Conservation (phyloP, 2,329 filamentous ascomycete genomes). For the Colletotrichum acutatum region DNA sequence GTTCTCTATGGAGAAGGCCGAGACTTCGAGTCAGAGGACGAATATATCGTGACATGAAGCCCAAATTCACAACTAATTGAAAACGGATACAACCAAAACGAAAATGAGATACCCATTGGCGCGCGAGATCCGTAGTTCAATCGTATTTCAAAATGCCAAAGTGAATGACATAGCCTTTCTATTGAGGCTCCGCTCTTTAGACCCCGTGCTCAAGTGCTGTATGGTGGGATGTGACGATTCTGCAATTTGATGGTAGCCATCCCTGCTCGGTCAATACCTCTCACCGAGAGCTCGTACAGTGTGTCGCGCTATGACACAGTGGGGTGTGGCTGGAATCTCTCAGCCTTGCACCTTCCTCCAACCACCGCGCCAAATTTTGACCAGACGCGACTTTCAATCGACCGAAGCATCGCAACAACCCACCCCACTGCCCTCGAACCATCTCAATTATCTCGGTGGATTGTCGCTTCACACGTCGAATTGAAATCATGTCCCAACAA, state of each 20-base stretch:
- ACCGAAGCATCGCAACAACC: constrained; percentile 28
- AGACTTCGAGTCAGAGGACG: constrained; percentile 40
- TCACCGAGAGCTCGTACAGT: constrained; percentile 34
- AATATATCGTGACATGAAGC: constrained; percentile 31
- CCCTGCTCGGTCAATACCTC: constrained; percentile 17
- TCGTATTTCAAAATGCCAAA: not conserved
- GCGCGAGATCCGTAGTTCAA: not conserved
- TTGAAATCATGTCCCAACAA: constrained; percentile 64
- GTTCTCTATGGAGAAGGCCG: constrained; percentile 81
- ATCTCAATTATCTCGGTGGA: constrained; percentile 19
- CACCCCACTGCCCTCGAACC: constrained; percentile 3
- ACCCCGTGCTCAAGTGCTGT: not conserved
- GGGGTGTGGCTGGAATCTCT: constrained; percentile 34
- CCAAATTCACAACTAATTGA: not conserved
- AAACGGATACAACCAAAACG: not conserved
- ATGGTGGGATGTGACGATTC: not conserved
- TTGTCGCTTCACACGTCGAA: constrained; percentile 10
- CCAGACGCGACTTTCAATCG: constrained; percentile 28
- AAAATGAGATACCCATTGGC: not conserved
- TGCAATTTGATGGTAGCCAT: not conserved
- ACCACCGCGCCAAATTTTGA: constrained; percentile 31
- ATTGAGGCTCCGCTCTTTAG: not conserved
- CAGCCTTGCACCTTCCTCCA: constrained; percentile 35
- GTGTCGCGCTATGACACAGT: constrained; percentile 27
- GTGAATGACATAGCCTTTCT: not conserved